Percentiles rank a stretch among this genome's conserved stretches.
Conservation (phyloP, 371 early-diverging fungal species). For the Basidiobolus heterosporus region DNA sequence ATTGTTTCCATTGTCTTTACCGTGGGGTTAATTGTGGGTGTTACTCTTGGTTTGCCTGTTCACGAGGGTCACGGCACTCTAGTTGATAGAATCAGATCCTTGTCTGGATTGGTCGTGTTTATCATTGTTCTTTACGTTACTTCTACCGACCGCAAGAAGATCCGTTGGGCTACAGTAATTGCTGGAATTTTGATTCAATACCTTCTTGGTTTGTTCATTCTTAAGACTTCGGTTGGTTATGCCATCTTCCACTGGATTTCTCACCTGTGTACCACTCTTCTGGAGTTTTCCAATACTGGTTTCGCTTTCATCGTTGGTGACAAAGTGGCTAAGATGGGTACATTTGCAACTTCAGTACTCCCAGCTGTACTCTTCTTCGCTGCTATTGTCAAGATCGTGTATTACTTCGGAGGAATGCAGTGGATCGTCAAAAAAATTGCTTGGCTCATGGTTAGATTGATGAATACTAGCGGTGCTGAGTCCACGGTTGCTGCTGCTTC, state of each 20-base stretch:
- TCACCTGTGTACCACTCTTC: slow-evolving; percentile 39
- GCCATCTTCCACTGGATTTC: slow-evolving; percentile 61
- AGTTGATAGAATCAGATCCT: slow-evolving; percentile 52
- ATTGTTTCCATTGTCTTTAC: too few species aligned
- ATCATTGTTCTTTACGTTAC: slow-evolving; percentile 23
- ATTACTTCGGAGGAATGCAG: slow-evolving; percentile 73
- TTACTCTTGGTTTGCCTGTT: too few species aligned
- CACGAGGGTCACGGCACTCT: slow-evolving; percentile 24
- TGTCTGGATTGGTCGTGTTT: slow-evolving; percentile 54
- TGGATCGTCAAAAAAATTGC: slow-evolving; percentile 59
- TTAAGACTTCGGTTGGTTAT: slow-evolving; percentile 57
- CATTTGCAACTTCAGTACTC: slow-evolving; percentile 54
- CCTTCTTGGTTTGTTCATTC: slow-evolving; percentile 62
- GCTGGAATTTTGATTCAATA: slow-evolving; percentile 62
- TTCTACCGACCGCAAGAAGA: slow-evolving; percentile 40
- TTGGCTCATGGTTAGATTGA: slow-evolving; percentile 39
- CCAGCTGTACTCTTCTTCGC: slow-evolving; percentile 81
- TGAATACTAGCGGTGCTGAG: slow-evolving; percentile 75
- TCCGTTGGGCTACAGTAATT: slow-evolving; percentile 63
- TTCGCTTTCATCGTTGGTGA: slow-evolving; percentile 50
- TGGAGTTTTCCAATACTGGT: slow-evolving; percentile 47
- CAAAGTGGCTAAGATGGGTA: slow-evolving; percentile 12
- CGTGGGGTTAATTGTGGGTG: too few species aligned
- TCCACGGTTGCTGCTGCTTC: slow-evolving; percentile 77
- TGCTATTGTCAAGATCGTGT: slow-evolving; percentile 65